These are phyloP conservation scores for Crotalaria pallida DNA, from an alignment of 306 rosid genomes.

Conservation along the genomic window DNA sequence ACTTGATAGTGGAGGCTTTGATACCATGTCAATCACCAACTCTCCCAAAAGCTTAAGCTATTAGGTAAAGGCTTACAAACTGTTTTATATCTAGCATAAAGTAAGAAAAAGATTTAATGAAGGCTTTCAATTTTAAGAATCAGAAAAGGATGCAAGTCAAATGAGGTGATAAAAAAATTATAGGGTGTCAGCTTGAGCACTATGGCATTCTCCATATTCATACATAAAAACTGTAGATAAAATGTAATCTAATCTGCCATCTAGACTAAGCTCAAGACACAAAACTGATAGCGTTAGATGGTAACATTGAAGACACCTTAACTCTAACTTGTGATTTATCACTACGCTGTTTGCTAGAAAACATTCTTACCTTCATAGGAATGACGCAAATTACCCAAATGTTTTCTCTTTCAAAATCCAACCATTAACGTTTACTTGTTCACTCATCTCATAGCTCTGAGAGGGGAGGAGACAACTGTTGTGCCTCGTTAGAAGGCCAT, in stretches of 20 bases:
- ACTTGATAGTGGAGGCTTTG: no score
- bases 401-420: neutral
- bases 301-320: neutral
- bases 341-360: neutral
- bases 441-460: neutral
- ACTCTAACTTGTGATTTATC: neutral
- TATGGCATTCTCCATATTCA: neutral
- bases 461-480: neutral
- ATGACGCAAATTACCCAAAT: neutral
- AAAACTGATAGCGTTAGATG: conserved; percentile 4
- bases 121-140: neutral
- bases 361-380: neutral
- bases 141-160: neutral
- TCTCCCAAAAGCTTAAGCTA: no score
- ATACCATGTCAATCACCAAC: no score
- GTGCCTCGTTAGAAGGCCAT: neutral
- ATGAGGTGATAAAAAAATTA: neutral
- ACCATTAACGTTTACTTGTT: neutral
- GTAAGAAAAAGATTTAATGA: neutral
- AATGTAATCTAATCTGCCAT: neutral
- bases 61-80: no score
- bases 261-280: neutral
- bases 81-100: no score
- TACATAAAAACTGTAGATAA: neutral
- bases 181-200: neutral